Percentiles rank a stretch among this genome's conserved stretches.
Evolutionary conservation across 2,329 filamentous ascomycete species (phyloP).

Genomic region (Clathrospora elynae): DNA sequence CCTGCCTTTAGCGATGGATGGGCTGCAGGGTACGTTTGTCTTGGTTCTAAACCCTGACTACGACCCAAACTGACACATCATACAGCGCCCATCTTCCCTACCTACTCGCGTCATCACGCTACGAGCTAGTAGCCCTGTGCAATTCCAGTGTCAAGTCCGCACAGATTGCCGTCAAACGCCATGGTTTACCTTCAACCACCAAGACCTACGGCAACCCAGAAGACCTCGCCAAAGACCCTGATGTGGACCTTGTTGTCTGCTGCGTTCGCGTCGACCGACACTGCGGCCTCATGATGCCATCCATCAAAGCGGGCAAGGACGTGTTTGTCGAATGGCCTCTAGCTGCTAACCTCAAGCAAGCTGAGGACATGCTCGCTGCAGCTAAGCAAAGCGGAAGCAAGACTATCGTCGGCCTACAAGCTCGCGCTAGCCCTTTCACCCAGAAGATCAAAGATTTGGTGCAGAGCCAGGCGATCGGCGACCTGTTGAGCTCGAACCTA

Average conservation of each 20-base stretch:
- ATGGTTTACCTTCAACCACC: conserved; percentile 42
- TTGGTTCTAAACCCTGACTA: background rate
- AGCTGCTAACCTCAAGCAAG: conserved; percentile 46
- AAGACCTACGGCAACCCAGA: conserved; percentile 54
- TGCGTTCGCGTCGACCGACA: conserved; percentile 62
- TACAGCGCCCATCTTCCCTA: conserved; percentile 44
- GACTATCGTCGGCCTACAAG: conserved; percentile 57
- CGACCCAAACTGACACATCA: conserved; percentile 1
- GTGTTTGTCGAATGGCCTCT: conserved; percentile 60
- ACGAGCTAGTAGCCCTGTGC: no score
- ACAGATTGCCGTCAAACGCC: no score
- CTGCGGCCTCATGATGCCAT: conserved; percentile 53
- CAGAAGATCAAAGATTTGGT: conserved; percentile 49
- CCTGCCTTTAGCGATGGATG: conserved; percentile 26
- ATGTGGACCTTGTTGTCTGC: conserved; percentile 54
- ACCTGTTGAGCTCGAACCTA: conserved; percentile 46
- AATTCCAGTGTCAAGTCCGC: no score
- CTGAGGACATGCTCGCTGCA: conserved; percentile 49
- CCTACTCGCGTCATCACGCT: no score
- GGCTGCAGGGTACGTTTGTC: conserved; percentile 15
- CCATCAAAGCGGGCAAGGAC: conserved; percentile 58
- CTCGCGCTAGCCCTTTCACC: no score
- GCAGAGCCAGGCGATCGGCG: conserved; percentile 49
- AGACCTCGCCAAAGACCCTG: conserved; percentile 50
- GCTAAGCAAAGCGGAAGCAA: conserved; percentile 49